Percentiles rank a stretch among this genome's conserved stretches.
Evolutionary conservation across 2,329 filamentous ascomycete genomes (phyloP).

Genomic region (Penicillium sp.): DNA sequence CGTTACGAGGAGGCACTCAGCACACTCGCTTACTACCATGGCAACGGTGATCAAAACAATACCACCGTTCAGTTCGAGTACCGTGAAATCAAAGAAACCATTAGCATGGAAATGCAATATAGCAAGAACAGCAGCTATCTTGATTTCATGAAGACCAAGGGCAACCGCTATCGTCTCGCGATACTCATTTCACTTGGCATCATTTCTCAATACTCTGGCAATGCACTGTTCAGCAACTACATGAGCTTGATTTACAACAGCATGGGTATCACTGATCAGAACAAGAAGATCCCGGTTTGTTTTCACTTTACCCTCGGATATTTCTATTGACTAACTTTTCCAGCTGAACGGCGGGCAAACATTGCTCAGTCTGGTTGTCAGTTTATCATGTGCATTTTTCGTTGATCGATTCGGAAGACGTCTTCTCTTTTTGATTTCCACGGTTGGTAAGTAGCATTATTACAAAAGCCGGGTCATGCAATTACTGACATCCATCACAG

Average conservation of each 20-base stretch:
- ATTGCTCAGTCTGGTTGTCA: conserved; percentile 60
- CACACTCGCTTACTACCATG: conserved; percentile 65
- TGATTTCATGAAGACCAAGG: conserved; percentile 63
- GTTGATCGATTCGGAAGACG: conserved; percentile 59
- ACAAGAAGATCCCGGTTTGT: conserved; percentile 57
- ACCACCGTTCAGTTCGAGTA: conserved; percentile 66
- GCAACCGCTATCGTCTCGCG: conserved; percentile 65
- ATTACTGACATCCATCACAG: not conserved
- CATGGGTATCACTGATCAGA: conserved; percentile 60
- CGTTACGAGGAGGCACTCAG: conserved; percentile 62
- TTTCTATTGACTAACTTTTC: conserved; percentile 24
- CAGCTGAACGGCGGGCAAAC: conserved; percentile 58
- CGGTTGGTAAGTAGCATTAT: conserved; percentile 24
- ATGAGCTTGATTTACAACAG: conserved; percentile 63
- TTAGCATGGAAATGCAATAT: conserved; percentile 57
- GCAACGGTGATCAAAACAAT: conserved; percentile 60
- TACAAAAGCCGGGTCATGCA: accelerated
- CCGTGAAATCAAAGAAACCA: conserved; percentile 66
- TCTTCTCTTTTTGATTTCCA: conserved; percentile 54
- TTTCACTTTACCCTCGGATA: not conserved
- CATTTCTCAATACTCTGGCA: conserved; percentile 69
- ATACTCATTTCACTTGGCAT: conserved; percentile 65
- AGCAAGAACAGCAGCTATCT: conserved; percentile 55
- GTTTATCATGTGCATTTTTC: conserved; percentile 57
- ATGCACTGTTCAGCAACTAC: conserved; percentile 68